phyloP scores from a whole-genome alignment of 176 grass and related monocot genomes.

The Rhipidocladum racemiflorum region DNA sequence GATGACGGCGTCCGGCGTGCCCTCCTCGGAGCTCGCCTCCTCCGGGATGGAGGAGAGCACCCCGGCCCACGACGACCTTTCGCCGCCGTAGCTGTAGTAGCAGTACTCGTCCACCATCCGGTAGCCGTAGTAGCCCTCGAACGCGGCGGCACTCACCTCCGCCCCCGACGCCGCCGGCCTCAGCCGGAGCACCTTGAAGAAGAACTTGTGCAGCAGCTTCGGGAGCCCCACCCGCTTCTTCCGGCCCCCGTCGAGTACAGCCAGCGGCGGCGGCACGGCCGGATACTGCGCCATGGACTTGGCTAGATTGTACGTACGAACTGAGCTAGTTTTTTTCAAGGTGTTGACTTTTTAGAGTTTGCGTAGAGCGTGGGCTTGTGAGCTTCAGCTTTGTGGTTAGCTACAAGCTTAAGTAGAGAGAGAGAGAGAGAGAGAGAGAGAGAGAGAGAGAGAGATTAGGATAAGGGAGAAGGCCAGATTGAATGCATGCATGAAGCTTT shows the following conservation, averaged over 20 bases:
- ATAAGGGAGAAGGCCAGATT: neutral
- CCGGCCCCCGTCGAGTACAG: neutral
- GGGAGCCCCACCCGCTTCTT: constrained; percentile 45
- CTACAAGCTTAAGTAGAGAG: neutral
- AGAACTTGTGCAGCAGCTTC: constrained; percentile 50
- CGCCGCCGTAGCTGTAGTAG: constrained; percentile 51
- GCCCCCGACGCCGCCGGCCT: neutral
- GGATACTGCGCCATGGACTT: constrained; percentile 29
- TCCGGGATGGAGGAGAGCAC: constrained; percentile 51
- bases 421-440: neutral
- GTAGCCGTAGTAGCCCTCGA: constrained; percentile 23
- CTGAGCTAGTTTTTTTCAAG: neutral
- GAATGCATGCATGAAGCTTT: constrained; percentile 22
- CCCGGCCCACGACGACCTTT: constrained; percentile 30
- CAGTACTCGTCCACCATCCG: constrained; percentile 36
- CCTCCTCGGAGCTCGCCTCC: constrained; percentile 37
- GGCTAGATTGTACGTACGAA: neutral
- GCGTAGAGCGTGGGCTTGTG: neutral
- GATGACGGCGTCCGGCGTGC: constrained; percentile 8
- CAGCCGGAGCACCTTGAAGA: constrained; percentile 51
- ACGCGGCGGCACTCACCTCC: neutral
- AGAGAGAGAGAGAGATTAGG: constrained; percentile 2
- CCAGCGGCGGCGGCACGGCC: constrained; percentile 16
- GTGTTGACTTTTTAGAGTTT: neutral
- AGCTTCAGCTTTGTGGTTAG: neutral